These are phyloP conservation scores for Fusarium chuoi DNA, from an alignment of 2,329 filamentous ascomycete genomes.

Conservation along the genomic window DNA sequence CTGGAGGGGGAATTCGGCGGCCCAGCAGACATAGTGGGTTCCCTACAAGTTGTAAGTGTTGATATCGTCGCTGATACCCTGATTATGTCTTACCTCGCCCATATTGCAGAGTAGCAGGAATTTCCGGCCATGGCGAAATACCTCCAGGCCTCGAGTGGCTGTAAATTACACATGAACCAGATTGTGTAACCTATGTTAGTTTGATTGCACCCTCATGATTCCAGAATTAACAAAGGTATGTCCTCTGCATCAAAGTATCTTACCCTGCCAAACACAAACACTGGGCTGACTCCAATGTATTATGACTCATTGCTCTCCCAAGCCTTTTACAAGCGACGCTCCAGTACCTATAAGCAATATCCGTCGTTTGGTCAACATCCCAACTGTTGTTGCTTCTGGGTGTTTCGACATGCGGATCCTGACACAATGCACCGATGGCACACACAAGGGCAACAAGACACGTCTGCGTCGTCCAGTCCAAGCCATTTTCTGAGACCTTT, in stretches of 20 bases:
- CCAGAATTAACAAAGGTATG: neutral
- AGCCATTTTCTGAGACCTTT: neutral
- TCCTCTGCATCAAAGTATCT: neutral
- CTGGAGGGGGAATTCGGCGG: neutral
- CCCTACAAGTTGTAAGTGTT: neutral
- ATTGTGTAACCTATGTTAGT: neutral
- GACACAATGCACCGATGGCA: neutral
- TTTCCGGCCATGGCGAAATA: neutral
- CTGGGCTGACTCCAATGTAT: neutral
- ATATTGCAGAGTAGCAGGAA: neutral
- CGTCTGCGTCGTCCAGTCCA: neutral
- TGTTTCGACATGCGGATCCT: neutral
- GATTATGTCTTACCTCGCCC: neutral
- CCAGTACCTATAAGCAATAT: neutral
- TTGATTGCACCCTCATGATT: fast-evolving
- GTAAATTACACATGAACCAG: neutral
- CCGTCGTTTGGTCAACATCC: neutral
- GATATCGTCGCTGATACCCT: neutral
- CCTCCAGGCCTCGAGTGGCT: neutral
- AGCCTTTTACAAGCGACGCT: neutral
- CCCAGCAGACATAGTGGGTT: neutral
- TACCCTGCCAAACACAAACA: neutral
- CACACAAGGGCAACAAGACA: neutral
- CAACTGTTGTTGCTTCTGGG: neutral
- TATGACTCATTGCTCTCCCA: neutral